Base-by-base conservation (phyloP, 139 green algal species). In the Zygnema circumcarinatum region DNA sequence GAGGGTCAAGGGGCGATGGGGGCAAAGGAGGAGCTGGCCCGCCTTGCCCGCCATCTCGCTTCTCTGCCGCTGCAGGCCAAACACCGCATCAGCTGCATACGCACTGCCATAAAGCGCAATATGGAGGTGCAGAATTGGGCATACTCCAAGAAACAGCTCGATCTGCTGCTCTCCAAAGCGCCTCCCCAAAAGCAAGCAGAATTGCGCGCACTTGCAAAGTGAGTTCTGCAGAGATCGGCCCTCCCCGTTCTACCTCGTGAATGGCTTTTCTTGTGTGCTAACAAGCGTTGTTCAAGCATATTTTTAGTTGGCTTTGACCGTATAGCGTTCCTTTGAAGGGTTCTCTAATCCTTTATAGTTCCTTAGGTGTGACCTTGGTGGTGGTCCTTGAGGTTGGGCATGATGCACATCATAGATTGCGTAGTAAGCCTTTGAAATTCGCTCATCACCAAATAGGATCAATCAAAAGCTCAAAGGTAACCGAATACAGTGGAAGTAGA, bases 71-170 rank as follows among this genome's bases (percentile, higher is more conserved):
- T 90, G 38, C 85, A 90, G 32, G 38, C 85, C 1, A 87, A 80
- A 62, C 86, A 90, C 72, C 86, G 86, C 56, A 89, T 90, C 80
- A 84, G 67, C 80, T 90, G 86, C 35, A n/a, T 89, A 31, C 67
- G 81, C 33, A 90, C 80, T 31, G 86, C 86, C 32, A 89, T 90
- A 68, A 39, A 79, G 86, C 67, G 68, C 54, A 90, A 90, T 74
- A 90, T 90, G 86, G 86, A 89, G 67, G 81, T 86, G 32, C 80
- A 89, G n/a, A 90, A 90, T 62, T 90, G 81, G 38, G 86, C 67
- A 40, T 90, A 86, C 41, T 41, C 86, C 38, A 83, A 83, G 53
- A 3, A 20, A 41, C 41, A 68, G 53, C 32, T 90, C 0, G 80
- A 89, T 40, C 31, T 84, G 16, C 86, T 90, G 11, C 40, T 89